Percentiles rank a stretch among this genome's conserved stretches.
phyloP scores from a whole-genome alignment of 768 basidiomycete species.

The Lentinula raphanica region DNA sequence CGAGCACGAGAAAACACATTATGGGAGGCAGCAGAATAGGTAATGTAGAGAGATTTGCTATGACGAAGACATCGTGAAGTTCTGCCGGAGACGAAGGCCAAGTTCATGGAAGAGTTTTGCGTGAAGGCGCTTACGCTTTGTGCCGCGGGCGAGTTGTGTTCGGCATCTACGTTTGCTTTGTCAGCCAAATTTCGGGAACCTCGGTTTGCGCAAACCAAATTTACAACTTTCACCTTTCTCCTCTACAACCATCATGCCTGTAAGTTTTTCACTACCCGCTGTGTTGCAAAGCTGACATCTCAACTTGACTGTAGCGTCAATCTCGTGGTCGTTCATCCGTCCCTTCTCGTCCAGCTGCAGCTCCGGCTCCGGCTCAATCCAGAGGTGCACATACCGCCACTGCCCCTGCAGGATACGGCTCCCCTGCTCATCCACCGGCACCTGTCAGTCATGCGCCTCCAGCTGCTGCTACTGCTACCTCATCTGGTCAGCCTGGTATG shows the following conservation, averaged over 20 bases:
- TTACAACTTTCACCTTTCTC: neutral
- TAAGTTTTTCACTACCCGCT: slow-evolving; percentile 22
- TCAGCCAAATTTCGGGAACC: neutral
- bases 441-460: slow-evolving; percentile 39
- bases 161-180: neutral
- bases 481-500: slow-evolving; percentile 54
- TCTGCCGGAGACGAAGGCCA: neutral
- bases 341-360: slow-evolving; percentile 34
- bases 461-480: slow-evolving; percentile 33
- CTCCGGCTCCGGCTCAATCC: slow-evolving; percentile 41
- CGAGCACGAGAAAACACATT: neutral
- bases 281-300: neutral
- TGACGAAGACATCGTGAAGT: neutral
- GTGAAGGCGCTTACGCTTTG: neutral
- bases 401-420: slow-evolving; percentile 32
- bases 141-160: neutral
- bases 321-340: slow-evolving; percentile 71
- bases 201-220: neutral
- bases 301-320: slow-evolving; percentile 49
- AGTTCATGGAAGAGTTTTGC: neutral
- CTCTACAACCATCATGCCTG: slow-evolving; percentile 37
- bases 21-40: neutral
- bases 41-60: neutral
- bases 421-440: slow-evolving; percentile 36
- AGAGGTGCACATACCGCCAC: slow-evolving; percentile 48